A percentile compares a stretch with the other conserved stretches of the same genome.
Evolutionary conservation across 2,329 filamentous ascomycete genomes (phyloP).

Genomic region (Sphaceloma murrayae): DNA sequence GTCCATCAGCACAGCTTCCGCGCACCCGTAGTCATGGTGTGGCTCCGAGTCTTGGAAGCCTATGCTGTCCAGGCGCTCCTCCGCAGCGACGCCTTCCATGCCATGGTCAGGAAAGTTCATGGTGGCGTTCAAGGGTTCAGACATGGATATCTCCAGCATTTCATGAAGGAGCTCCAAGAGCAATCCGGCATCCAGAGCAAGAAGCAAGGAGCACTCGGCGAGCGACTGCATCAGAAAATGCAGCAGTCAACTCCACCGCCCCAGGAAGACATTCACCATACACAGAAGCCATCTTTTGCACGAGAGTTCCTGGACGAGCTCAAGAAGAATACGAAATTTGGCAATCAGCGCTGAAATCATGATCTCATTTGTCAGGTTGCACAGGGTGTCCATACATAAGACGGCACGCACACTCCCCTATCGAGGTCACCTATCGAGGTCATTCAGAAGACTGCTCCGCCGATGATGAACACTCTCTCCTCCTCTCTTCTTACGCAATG

Average conservation of each 20-base stretch:
- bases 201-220: neutral
- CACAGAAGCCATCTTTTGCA: conserved; percentile 1
- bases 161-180: conserved; percentile 44
- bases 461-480: conserved; percentile 91
- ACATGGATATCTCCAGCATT: conserved; percentile 39
- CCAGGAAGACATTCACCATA: conserved; percentile 1
- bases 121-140: conserved; percentile 36
- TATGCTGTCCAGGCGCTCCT: conserved; percentile 37
- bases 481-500: conserved; percentile 90
- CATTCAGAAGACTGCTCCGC: conserved; percentile 67
- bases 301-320: conserved; percentile 6
- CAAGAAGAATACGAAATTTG: conserved; percentile 3
- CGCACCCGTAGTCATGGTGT: too few species aligned
- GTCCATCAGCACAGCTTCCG: neutral
- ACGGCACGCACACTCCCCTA: too few species aligned
- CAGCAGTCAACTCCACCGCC: neutral
- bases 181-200: conserved; percentile 24
- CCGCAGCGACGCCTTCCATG: conserved; percentile 46
- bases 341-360: neutral
- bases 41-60: conserved; percentile 6
- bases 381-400: conserved; percentile 3
- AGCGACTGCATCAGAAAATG: conserved; percentile 4
- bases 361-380: neutral
- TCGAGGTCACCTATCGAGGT: too few species aligned
- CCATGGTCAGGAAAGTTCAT: conserved; percentile 43